Base-by-base conservation (phyloP, 2,329 filamentous ascomycete genomes). In the Pestalotiopsis sp. region DNA sequence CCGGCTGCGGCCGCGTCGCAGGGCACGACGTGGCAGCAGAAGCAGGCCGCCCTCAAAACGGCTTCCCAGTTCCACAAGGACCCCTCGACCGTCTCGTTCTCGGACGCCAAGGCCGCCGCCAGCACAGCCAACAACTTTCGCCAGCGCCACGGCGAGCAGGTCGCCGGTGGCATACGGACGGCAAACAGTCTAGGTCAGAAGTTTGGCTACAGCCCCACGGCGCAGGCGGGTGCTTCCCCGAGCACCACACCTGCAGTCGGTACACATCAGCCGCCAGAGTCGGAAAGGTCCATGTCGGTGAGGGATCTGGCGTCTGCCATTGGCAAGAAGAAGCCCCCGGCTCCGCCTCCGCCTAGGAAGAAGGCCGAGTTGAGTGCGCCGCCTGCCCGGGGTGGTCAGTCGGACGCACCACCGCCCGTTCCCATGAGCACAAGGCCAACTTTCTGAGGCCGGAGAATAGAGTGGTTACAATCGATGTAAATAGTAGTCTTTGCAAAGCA, bases 81-180 rank as follows among this genome's bases (percentile, higher is more conserved):
- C 72, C 89, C 90, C 1, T 86, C 87, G 3, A 87, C 87, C 1
- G 87, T 91, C 2, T 90, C 88, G 0, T 71, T 90, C 2, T 80
- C 87, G 4, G 89, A 93, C 74, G 84, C 87, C 9, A 84, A 82
- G 69, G 80, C 83, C 52, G 87, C 89, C 14, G 90, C 88, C 1
- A 83, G 84, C 36, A 92, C 89, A 49, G 86, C 87, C 52, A 90
- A 89, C 71, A 91, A 91, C 75, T 92, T 94, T 77, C 89, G 90
- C 14, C 88, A 93, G 76, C 82, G 90, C 36, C 91, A 93, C 73
- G 88, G 90, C 3, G 91, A 91, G 20, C 89, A 93, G 76, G 87
- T 92, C 5, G 86, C 87, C 1, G 81, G 87, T 5, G 91, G 91
- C 0, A 83, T 86, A 73, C 82, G 84, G 74, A 85, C 83, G 23